Evolutionary conservation across 2,329 filamentous ascomycete species (phyloP).

Genomic region (Aspergillus jensenii): DNA sequence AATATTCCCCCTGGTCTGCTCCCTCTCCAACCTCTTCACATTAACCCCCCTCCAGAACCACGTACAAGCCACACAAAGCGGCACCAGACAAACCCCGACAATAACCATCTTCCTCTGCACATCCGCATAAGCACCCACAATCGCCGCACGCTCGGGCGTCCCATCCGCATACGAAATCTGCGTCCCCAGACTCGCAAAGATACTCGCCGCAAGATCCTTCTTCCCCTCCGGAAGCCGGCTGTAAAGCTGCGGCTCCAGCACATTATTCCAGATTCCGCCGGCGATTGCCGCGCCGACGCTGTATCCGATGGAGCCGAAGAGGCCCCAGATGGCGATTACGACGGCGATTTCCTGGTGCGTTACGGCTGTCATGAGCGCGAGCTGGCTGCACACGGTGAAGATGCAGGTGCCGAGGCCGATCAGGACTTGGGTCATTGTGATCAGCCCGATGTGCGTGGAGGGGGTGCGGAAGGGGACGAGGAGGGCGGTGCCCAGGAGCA

Average conservation of each 20-base stretch:
- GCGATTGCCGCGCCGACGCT: constrained; percentile 24
- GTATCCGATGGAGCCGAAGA: constrained; percentile 23
- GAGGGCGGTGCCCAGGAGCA: constrained; percentile 21
- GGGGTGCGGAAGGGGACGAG: constrained; percentile 25
- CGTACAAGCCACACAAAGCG: constrained; percentile 1
- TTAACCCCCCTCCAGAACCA: constrained; percentile 9
- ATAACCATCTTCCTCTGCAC: constrained; percentile 47
- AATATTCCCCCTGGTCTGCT: constrained; percentile 2
- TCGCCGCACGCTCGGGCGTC: constrained; percentile 43
- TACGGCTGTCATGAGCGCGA: constrained; percentile 23
- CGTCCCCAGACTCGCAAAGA: constrained; percentile 17
- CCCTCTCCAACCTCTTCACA: background rate
- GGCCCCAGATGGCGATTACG: constrained; percentile 20
- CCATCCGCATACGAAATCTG: constrained; percentile 39
- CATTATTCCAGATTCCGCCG: constrained; percentile 24
- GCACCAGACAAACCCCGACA: constrained; percentile 22
- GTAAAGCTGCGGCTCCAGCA: constrained; percentile 17
- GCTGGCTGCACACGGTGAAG: constrained; percentile 22
- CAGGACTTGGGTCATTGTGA: constrained; percentile 24
- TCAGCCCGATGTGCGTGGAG: constrained; percentile 16
- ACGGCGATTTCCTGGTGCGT: constrained; percentile 24
- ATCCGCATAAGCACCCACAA: constrained; percentile 49
- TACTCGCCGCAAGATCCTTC: constrained; percentile 16
- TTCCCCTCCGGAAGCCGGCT: constrained; percentile 15
- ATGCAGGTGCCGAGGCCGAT: constrained; percentile 22